Evolutionary conservation across 192 early-diverging fungal species (phyloP).

Genomic region (Dissophora ornata): DNA sequence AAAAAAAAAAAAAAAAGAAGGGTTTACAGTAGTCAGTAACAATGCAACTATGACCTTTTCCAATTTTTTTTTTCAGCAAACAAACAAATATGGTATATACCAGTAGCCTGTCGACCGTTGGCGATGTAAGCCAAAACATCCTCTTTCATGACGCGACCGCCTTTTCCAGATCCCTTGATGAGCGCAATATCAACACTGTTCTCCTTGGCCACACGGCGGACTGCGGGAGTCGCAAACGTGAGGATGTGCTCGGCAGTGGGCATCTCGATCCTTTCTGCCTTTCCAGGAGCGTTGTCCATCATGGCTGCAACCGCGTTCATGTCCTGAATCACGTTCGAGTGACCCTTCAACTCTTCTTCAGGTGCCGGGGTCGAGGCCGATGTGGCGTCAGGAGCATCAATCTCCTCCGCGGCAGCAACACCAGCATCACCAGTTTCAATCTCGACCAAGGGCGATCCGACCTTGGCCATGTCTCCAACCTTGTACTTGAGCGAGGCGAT

Average conservation of each 20-base stretch:
- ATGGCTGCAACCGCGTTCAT: constrained; percentile 49
- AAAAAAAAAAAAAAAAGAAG: constrained; percentile 1
- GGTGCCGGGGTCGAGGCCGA: constrained; percentile 14
- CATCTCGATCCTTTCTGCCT: constrained; percentile 7
- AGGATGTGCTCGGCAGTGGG: constrained; percentile 48
- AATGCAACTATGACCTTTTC: no score
- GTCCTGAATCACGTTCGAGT: constrained; percentile 41
- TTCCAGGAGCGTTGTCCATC: constrained; percentile 27
- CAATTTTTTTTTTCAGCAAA: no score
- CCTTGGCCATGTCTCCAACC: constrained; percentile 90
- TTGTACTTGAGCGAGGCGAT: constrained; percentile 85
- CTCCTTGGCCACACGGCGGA: constrained; percentile 87
- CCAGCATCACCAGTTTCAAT: constrained; percentile 74
- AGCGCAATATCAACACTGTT: constrained; percentile 76
- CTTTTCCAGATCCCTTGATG: constrained; percentile 85
- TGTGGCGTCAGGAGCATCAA: constrained; percentile 15
- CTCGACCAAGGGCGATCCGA: constrained; percentile 90
- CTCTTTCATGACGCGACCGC: constrained; percentile 91
- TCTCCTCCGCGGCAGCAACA: constrained; percentile 33
- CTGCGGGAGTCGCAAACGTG: constrained; percentile 87
- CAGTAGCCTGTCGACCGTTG: constrained; percentile 43
- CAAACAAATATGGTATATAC: no score
- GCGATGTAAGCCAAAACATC: constrained; percentile 78
- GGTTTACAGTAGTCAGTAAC: background rate
- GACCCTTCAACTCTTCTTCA: constrained; percentile 30